Percentiles rank a stretch among this genome's conserved stretches.
Conservation (phyloP, 768 basidiomycete genomes). For the Pleurotus platypus region DNA sequence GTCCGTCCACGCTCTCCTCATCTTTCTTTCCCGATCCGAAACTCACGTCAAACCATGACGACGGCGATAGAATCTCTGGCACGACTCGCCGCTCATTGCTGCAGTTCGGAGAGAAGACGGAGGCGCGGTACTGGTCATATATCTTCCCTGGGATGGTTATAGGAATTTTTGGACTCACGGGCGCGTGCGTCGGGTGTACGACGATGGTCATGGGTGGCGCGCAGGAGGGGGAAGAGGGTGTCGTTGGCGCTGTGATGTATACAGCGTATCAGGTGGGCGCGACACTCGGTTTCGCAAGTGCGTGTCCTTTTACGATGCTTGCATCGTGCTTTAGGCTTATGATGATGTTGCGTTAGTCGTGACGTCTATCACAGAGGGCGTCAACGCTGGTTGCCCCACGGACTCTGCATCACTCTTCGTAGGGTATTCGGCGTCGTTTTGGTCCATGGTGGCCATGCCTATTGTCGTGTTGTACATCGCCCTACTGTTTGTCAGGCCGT, state of each 20-base stretch:
- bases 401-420: neutral
- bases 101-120: slow-evolving; percentile 16
- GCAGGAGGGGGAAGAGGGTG: slow-evolving; percentile 9
- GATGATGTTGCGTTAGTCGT: neutral
- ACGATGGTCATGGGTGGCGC: slow-evolving; percentile 8
- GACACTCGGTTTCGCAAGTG: slow-evolving; percentile 7
- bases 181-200: slow-evolving; percentile 25
- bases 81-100: slow-evolving; percentile 28
- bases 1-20: neutral
- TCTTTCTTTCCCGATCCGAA: neutral
- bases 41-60: too few species aligned
- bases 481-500: slow-evolving; percentile 2
- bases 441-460: slow-evolving; percentile 9
- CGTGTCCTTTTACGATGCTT: neutral
- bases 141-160: slow-evolving; percentile 44
- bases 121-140: slow-evolving; percentile 36
- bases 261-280: slow-evolving; percentile 10
- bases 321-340: too few species aligned
- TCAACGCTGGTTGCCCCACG: neutral
- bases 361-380: neutral
- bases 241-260: slow-evolving; percentile 11
- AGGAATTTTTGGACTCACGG: slow-evolving; percentile 37
- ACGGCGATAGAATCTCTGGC: slow-evolving; percentile 20
- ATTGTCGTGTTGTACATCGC: neutral
- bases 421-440: neutral